Evolutionary conservation across 768 basidiomycete genomes (phyloP).

Genomic region (Tulasnella sp.): DNA sequence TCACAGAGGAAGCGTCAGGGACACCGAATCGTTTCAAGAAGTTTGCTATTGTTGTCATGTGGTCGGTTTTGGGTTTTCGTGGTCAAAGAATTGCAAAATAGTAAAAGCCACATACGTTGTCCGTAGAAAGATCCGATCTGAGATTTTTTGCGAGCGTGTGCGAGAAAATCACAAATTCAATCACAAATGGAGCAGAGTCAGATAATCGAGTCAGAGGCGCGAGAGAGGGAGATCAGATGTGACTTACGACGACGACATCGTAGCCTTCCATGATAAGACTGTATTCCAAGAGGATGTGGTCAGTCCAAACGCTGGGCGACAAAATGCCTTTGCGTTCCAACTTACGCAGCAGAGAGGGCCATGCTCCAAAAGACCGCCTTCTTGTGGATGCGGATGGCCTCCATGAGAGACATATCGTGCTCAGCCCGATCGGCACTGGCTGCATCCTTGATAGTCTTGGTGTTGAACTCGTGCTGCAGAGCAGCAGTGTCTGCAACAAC

Average conservation of each 20-base stretch:
- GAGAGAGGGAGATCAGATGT: not conserved
- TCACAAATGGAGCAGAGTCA: too few relatives aligned
- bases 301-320: not conserved
- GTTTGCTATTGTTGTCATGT: not conserved
- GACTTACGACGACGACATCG: conserved; percentile 21
- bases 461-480: conserved; percentile 17
- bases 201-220: too few relatives aligned
- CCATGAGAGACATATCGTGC: conserved; percentile 25
- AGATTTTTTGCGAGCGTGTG: not conserved
- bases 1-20: not conserved
- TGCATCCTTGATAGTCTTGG: conserved; percentile 23
- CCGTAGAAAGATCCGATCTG: conserved; percentile 16
- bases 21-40: conserved; percentile 12
- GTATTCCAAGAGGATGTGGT: not conserved
- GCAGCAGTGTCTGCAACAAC: conserved; percentile 20
- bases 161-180: not conserved
- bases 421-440: conserved; percentile 25
- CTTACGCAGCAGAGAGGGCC: conserved; percentile 17
- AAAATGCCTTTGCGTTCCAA: conserved; percentile 10
- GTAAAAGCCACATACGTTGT: conserved; percentile 11
- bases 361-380: conserved; percentile 29
- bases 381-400: conserved; percentile 28
- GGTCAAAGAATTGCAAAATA: too few relatives aligned
- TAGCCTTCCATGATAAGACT: conserved; percentile 27
- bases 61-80: too few relatives aligned